phyloP scores from a whole-genome alignment of 495 filamentous ascomycete genomes.

The Aspergillus baeticus region DNA sequence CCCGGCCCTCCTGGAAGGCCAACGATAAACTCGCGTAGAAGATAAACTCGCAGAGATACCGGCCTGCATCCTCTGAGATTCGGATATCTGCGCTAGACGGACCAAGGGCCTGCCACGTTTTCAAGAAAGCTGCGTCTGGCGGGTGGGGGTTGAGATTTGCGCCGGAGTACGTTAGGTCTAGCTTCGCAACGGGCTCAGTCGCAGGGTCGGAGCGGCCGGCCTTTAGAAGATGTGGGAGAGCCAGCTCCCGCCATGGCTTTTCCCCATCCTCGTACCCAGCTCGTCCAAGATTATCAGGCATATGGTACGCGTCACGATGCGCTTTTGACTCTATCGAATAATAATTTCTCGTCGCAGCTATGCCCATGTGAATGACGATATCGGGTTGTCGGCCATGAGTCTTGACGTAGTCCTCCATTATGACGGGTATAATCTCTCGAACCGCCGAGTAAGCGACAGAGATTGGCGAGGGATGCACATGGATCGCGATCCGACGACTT shows the following conservation, averaged over 20 bases:
- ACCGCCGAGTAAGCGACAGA: conserved; percentile 69
- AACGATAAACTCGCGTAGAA: conserved; percentile 72
- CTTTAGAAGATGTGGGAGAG: conserved; percentile 33
- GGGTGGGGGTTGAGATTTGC: conserved; percentile 23
- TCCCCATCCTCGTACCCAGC: conserved; percentile 52
- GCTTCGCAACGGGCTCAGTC: conserved; percentile 1
- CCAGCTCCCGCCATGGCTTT: conserved; percentile 44
- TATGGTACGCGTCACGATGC: conserved; percentile 72
- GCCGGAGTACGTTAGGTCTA: background rate
- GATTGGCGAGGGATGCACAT: conserved; percentile 65
- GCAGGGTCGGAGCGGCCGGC: conserved; percentile 24
- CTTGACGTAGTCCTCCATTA: conserved; percentile 43
- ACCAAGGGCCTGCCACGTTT: conserved; percentile 32
- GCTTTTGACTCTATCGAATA: conserved; percentile 71
- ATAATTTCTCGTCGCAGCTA: conserved; percentile 66
- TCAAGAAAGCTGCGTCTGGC: conserved; percentile 34
- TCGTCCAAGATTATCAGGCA: conserved; percentile 65
- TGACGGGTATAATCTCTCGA: conserved; percentile 55
- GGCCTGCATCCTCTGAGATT: conserved; percentile 73
- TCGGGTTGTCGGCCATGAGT: conserved; percentile 53
- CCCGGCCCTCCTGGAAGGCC: conserved; percentile 46
- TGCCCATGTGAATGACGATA: conserved; percentile 74
- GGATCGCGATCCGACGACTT: conserved; percentile 58
- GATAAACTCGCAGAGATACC: conserved; percentile 84
- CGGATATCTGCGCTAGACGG: conserved; percentile 52